Evolutionary conservation across 192 early-diverging fungal species (phyloP), one percentile per base, ranked within the genome.

Genomic region (Coemansia sp.): DNA sequence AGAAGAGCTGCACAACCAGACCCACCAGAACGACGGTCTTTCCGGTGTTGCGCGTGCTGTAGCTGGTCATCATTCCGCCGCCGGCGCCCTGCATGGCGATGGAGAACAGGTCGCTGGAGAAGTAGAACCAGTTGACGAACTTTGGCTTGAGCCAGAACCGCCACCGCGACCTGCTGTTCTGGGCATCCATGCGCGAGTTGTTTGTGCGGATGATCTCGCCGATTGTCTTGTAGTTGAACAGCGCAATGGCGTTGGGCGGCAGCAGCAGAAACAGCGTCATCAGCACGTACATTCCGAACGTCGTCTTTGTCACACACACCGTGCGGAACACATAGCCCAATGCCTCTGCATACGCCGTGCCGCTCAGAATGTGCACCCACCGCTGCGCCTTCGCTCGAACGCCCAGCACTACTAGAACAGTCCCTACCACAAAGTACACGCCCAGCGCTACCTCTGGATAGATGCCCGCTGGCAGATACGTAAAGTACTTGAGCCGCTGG

Each of bases 71-170:
- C 82, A 83, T 70, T 0, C 78, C 82, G 31, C 75, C 75, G 15
- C 82, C 82, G 0, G 73, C 66, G 19, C 78, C 82, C 44, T 83
- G 82, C 54, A 78, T 66, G 5, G 56, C 36, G 48, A 83, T 77
- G 4, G 77, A 74, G 34, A 83, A 63, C 2, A 79, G 31, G 61
- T 83, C 82, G 28, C 74, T 68, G 5, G 65, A 48, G 61, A 83
- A 72, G 55, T 80, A 83, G 45, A 79, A 79, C 75, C 75, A 79
- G 42, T 60, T 72, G 55, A 79, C 70, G 54, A 79, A 79, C 34
- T 45, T 54, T 13, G 70, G 62, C 13, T 37, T 53, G 11, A 79
- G 57, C 55, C 62, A 79, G 53, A 79, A 79, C 52, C 52, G 52
- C 52, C 30, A 33, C 20, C 4, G 2, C 6, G 52, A 29, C 2